phyloP scores from a whole-genome alignment of 169 alveolate species.

The Eimeria brunetti region DNA sequence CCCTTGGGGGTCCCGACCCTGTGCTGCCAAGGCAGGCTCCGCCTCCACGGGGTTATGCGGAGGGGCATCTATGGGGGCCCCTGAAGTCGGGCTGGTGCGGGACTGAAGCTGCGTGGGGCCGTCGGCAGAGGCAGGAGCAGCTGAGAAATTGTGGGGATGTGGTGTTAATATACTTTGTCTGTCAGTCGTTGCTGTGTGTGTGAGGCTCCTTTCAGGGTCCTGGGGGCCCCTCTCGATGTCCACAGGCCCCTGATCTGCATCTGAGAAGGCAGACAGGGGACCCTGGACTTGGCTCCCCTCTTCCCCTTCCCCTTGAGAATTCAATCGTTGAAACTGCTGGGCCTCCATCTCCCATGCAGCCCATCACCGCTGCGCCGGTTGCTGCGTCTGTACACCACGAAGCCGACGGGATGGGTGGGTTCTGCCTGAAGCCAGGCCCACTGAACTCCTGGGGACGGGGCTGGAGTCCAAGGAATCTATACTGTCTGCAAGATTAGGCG shows the following conservation, averaged over 20 bases:
- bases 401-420: neutral
- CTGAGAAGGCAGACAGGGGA: neutral
- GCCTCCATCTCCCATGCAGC: conserved; percentile 2
- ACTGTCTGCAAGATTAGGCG: neutral
- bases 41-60: neutral
- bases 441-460: neutral
- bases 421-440: neutral
- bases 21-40: neutral
- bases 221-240: conserved; percentile 26
- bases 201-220: neutral
- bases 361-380: neutral
- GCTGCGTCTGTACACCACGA: neutral
- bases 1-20: neutral
- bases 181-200: neutral
- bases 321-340: too few relatives aligned
- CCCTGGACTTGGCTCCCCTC: neutral
- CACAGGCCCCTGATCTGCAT: neutral
- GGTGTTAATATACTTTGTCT: neutral
- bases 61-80: neutral
- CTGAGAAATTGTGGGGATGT: neutral
- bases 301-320: neutral
- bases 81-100: neutral
- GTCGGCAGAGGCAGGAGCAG: neutral
- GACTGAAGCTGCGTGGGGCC: neutral
- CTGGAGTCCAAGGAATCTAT: neutral